Base-by-base conservation (phyloP, 2,329 filamentous ascomycete species). In the Aspergillus sojae region DNA sequence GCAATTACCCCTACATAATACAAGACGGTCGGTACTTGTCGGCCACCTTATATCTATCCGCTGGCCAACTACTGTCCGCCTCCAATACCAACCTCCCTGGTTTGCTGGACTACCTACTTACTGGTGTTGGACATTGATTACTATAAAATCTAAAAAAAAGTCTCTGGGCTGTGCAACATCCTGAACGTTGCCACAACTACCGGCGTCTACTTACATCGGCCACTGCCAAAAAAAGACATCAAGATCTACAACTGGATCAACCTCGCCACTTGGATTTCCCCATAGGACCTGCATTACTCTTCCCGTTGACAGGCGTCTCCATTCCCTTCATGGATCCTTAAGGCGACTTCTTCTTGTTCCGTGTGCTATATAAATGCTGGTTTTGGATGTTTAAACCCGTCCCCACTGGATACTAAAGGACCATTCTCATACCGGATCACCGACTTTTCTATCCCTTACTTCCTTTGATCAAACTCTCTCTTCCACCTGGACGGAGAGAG, bases 241-340 rank as follows among this genome's bases (percentile, higher is more conserved):
- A 19, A 41, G 32, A 55, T 55, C 52, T 39, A 52, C 28, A 32
- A n/a, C 59, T 34, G 58, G 26, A 39, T 57, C 60, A 32, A 39
- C 60, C 11, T 54, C 57, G 50, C 61, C 43, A 62, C 41, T 34
- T 36, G 34, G 34, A n/a, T 54, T 46, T 61, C 60, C 58, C 64
- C 58, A 53, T 60, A 62, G 67, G 66, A 66, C 58, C 59, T 63
- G 60, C 53, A 62, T 63, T 53, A n/a, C 39, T 57, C 45, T 50
- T 57, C 45, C 50, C 52, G 26, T 48, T 53, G 43, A 57, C 54
- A 43, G 52, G 36, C 58, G 32, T 28, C 65, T 68, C 60, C 60
- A 62, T 61, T 67, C 64, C 61, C 65, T 68, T 67, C 61, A 70
- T 70, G 68, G 68, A 65, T 70, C 63, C 67, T 53, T 69, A 62